Base-by-base conservation (phyloP, 805 yeast species). In the Candida caryicola region DNA sequence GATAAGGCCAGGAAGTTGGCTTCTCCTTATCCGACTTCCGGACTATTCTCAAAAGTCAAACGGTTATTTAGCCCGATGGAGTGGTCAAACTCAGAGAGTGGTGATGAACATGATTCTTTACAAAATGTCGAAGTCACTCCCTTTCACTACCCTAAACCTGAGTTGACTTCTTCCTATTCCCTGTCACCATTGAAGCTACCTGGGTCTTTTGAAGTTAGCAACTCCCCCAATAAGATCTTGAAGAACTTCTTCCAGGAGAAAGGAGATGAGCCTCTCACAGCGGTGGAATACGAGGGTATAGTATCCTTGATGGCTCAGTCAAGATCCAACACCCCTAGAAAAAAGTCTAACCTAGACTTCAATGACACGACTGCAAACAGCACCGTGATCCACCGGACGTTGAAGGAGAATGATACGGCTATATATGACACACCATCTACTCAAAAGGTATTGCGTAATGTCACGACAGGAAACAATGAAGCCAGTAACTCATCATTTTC, bases 251-350 rank as follows among this genome's bases (percentile, higher is more conserved):
- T 86, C 58, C 69, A 70, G n/a, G 66, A 64, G 31, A 86, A 85
- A 55, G 95, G 95, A n/a, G 76, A 79, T 39, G 62, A 62, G n/a
- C 88, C 91, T 4, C 66, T 87, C 44, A 69, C 81, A 10, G 87
- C 81, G 17, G 69, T 85, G 30, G 95, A 87, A 56, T 74, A 81
- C 51, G 91, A 83, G 59, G 95, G 95, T n/a, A 91, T 86, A 1
- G 55, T 81, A 44, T 76, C 89, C 4, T 59, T 85, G n/a, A 49
- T 66, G 34, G 51, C 58, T 19, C 25, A 30, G 19, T 31, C 40
- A 3, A 36, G 33, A 29, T 13, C 36, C 2, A 28, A 30, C 10
- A 25, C 37, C 1, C 33, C 32, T 27, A 18, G 30, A 18, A 32
- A 37, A 23, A 17, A 21, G 25, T 29, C 8, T 10, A 31, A 27